phyloP scores from a whole-genome alignment of 2,329 filamentous ascomycete species.

The Curvularia sp. region DNA sequence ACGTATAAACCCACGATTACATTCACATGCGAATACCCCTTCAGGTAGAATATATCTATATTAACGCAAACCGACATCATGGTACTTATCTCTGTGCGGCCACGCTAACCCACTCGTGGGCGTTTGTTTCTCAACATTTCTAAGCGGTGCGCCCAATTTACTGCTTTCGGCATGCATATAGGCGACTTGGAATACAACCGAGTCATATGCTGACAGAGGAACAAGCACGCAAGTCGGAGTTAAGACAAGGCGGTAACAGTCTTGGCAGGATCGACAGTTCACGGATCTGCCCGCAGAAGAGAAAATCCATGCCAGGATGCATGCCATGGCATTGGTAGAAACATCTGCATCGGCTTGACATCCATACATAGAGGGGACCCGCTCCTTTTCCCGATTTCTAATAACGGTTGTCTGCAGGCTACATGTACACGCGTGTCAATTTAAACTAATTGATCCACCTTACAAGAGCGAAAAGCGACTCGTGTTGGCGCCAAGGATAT shows the following conservation, averaged over 20 bases:
- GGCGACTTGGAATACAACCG: slow-evolving; percentile 14
- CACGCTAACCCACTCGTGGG: not conserved
- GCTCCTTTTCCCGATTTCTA: slow-evolving; percentile 1
- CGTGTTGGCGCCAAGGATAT: slow-evolving; percentile 8
- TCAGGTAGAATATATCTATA: slow-evolving; percentile 11
- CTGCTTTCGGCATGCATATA: slow-evolving; percentile 5
- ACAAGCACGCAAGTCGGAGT: slow-evolving; percentile 5
- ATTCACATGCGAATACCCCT: slow-evolving; percentile 12
- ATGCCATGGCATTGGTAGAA: not conserved
- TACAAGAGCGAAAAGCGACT: slow-evolving; percentile 6
- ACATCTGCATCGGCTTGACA: not conserved
- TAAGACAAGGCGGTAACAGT: not conserved
- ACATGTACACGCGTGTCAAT: slow-evolving; percentile 2
- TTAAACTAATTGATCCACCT: not conserved
- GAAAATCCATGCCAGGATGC: not conserved
- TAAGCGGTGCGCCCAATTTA: not conserved
- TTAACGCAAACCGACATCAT: not conserved
- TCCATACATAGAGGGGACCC: slow-evolving; percentile 1
- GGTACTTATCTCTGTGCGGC: not conserved
- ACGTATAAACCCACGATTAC: not conserved
- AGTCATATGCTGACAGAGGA: not conserved
- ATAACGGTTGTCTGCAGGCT: not conserved
- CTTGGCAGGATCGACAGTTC: slow-evolving; percentile 16
- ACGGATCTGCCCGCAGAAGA: not conserved
- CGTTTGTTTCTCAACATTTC: slow-evolving; percentile 1